These are phyloP conservation scores for Piper betle DNA, from an alignment of 164 flowering plant genomes.

Conservation along the genomic window DNA sequence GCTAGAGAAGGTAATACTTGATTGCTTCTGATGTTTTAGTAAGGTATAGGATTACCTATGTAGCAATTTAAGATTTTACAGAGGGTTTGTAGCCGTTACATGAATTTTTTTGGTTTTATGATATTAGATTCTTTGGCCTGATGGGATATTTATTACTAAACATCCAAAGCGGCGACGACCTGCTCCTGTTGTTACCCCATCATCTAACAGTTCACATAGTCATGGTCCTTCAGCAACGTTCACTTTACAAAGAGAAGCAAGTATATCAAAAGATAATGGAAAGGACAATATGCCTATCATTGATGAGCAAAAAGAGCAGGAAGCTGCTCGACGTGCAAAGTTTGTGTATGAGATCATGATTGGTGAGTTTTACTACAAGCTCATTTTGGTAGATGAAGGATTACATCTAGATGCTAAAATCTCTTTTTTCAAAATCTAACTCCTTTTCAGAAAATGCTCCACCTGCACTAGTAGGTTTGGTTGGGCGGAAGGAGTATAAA, in stretches of 20 bases:
- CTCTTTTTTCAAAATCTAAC: not conserved
- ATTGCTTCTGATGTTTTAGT: not conserved
- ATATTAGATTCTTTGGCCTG: slow-evolving; percentile 95
- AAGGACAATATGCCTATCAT: slow-evolving; percentile 7
- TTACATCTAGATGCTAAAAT: no score
- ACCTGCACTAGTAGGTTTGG: slow-evolving; percentile 69
- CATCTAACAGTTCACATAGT: slow-evolving; percentile 1
- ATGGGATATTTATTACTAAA: slow-evolving; percentile 91
- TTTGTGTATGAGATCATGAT: slow-evolving; percentile 85
- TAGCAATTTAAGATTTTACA: no score
- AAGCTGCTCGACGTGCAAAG: slow-evolving; percentile 74
- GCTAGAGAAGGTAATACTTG: slow-evolving; percentile 56
- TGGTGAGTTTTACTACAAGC: slow-evolving; percentile 28
- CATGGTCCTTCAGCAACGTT: slow-evolving; percentile 8
- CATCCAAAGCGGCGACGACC: slow-evolving; percentile 75
- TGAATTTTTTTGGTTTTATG: not conserved
- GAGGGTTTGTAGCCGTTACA: no score
- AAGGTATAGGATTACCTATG: no score
- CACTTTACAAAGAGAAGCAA: slow-evolving; percentile 32
- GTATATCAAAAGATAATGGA: slow-evolving; percentile 8
- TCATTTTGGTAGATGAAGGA: not conserved
- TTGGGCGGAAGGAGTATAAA: slow-evolving; percentile 94
- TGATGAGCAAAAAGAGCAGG: slow-evolving; percentile 49
- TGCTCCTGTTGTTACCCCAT: slow-evolving; percentile 20
- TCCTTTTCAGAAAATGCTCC: slow-evolving; percentile 72